Conservation (phyloP, 805 yeast genomes). For the Blastobotrys peoriensis region DNA sequence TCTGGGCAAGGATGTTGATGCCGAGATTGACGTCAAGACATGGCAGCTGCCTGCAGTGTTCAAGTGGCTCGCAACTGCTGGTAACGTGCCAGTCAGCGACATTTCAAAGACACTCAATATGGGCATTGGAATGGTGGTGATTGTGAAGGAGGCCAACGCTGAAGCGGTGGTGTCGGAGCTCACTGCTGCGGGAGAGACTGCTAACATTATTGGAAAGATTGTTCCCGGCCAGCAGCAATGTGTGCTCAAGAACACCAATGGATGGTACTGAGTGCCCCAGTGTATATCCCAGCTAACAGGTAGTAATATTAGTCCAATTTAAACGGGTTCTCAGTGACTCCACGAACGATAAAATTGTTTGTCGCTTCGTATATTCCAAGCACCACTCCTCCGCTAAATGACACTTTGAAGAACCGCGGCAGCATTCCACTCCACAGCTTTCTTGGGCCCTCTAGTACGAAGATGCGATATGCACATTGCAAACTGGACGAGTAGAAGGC, state of each 20-base stretch:
- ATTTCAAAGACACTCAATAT: slow-evolving; percentile 86
- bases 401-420: slow-evolving; percentile 65
- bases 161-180: slow-evolving; percentile 49
- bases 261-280: slow-evolving; percentile 30
- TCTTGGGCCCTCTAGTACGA: slow-evolving; percentile 37
- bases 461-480: slow-evolving; percentile 30
- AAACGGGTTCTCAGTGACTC: slow-evolving; percentile 36
- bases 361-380: slow-evolving; percentile 56
- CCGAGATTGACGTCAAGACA: slow-evolving; percentile 65
- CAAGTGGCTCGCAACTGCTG: slow-evolving; percentile 89
- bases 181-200: slow-evolving; percentile 64
- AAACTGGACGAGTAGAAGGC: slow-evolving; percentile 31
- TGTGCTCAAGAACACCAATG: slow-evolving; percentile 27
- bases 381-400: slow-evolving; percentile 65
- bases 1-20: slow-evolving; percentile 72
- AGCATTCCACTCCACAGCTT: slow-evolving; percentile 33
- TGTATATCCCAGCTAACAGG: no score
- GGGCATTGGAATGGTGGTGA: slow-evolving; percentile 95
- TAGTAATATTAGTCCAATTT: slow-evolving; percentile 21
- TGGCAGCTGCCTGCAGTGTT: slow-evolving; percentile 89
- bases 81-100: slow-evolving; percentile 81
- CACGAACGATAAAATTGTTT: slow-evolving; percentile 40
- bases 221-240: slow-evolving; percentile 38
- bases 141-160: slow-evolving; percentile 67
- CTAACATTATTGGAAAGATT: slow-evolving; percentile 61